These are phyloP conservation scores for Thermomyces lanuginosus DNA, from an alignment of 2,329 filamentous ascomycete genomes.

Conservation along the genomic window DNA sequence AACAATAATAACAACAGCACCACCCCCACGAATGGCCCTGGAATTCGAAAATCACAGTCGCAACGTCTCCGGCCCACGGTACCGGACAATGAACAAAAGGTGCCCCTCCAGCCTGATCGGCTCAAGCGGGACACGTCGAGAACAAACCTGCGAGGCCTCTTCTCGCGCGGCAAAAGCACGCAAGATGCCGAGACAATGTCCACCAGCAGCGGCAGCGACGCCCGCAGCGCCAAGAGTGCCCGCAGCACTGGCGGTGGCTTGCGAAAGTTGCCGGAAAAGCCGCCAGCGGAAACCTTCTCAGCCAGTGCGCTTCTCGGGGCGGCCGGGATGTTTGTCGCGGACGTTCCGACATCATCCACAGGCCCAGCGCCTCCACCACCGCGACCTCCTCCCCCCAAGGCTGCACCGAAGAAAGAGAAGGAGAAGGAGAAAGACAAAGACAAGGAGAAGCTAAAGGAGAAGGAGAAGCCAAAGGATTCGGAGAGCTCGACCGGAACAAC, in stretches of 20 bases:
- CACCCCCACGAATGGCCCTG: constrained; percentile 11
- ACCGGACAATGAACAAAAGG: constrained; percentile 14
- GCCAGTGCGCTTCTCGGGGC: too few relatives aligned
- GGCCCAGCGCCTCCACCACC: constrained; percentile 12
- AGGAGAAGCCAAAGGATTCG: constrained; percentile 11
- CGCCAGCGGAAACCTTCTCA: constrained; percentile 13
- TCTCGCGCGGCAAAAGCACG: constrained; percentile 20
- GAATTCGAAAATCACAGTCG: constrained; percentile 9
- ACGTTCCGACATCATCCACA: constrained; percentile 10
- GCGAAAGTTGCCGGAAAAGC: constrained; percentile 8
- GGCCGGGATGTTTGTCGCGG: constrained; percentile 14
- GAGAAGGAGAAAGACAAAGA: constrained; percentile 7
- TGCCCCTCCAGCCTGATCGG: constrained; percentile 16
- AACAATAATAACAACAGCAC: too few relatives aligned
- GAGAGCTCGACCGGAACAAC: constrained; percentile 14
- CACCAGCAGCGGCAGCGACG: too few relatives aligned
- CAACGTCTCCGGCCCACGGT: constrained; percentile 20
- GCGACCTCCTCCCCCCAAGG: constrained; percentile 6
- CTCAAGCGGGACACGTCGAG: constrained; percentile 22
- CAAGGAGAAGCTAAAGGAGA: constrained; percentile 10
- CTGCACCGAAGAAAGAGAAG: constrained; percentile 6
- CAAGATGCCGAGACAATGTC: constrained; percentile 12
- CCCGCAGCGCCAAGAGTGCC: constrained; percentile 11
- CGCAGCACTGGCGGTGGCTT: too few relatives aligned
- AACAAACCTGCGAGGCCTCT: constrained; percentile 21